Evolutionary conservation across 768 basidiomycete species (phyloP).

Genomic region (Mycena rosella): DNA sequence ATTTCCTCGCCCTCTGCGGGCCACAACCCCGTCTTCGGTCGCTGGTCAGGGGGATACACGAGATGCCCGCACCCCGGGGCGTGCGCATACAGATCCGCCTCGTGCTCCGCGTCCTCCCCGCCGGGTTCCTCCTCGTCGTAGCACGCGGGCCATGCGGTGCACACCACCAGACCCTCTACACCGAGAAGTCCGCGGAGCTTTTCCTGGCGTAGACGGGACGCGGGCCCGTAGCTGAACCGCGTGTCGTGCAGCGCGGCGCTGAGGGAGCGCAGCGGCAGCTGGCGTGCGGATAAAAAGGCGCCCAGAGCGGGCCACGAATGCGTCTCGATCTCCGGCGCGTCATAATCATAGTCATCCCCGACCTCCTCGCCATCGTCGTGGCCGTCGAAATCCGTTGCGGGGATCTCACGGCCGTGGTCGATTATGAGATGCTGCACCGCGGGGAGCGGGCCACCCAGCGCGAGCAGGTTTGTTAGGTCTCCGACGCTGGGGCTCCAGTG

Average conservation of each 20-base stretch:
- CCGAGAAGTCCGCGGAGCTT: slow-evolving; percentile 3
- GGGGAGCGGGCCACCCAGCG: not conserved
- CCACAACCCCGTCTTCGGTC: slow-evolving; percentile 25
- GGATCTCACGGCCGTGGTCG: slow-evolving; percentile 20
- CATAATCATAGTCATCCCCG: not conserved
- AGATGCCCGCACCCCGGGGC: slow-evolving; percentile 20
- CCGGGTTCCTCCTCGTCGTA: slow-evolving; percentile 5
- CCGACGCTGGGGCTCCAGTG: slow-evolving; percentile 5
- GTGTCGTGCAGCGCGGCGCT: slow-evolving; percentile 11
- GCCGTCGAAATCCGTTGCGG: not conserved
- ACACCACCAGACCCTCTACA: not conserved
- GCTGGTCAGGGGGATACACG: slow-evolving; percentile 14
- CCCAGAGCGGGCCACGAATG: slow-evolving; percentile 23
- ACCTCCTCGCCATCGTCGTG: slow-evolving; percentile 1
- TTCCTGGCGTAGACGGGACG: not conserved
- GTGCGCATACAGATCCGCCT: slow-evolving; percentile 6
- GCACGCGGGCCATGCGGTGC: slow-evolving; percentile 12
- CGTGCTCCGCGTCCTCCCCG: not conserved
- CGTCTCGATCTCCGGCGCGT: not conserved
- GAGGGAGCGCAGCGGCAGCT: slow-evolving; percentile 10
- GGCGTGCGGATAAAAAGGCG: not conserved
- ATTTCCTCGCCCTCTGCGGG: not conserved
- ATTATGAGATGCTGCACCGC: slow-evolving; percentile 27
- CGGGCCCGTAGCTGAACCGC: not conserved
- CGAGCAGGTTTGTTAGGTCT: slow-evolving; percentile 2